Evolutionary conservation across 257 asterid species (phyloP), one percentile per base, ranked within the genome.

Genomic region (Verbascum thapsus): DNA sequence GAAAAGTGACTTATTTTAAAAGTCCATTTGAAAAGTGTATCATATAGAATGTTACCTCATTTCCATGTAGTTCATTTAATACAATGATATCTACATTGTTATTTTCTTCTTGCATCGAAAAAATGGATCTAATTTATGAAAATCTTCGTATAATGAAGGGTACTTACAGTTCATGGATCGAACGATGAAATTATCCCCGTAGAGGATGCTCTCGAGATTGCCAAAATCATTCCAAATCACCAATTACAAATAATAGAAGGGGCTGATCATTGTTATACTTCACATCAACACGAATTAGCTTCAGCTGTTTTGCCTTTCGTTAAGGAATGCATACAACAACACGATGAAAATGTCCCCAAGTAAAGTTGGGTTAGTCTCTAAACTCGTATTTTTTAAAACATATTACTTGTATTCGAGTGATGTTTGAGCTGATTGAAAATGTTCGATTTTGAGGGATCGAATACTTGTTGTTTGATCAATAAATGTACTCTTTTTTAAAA

Each of bases 121-220:
- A 26, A 26, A 26, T 26, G 32, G 32, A 26, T 26, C 32, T 17
- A 23, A 22, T 18, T 56, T 23, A 7, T 26, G 32, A 26, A 26
- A 26, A 26, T 26, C n/a, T n/a, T n/a, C n/a, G 32, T 26, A 26
- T 26, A 26, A 11, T 49, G 20, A 64, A 87, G 97, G 86, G 90
- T 90, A 40, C 67, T 85, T 72, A 85, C 88, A 3, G 85, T 85
- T 52, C 97, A 90, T 11, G 97, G 97, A 53, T 78, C 96, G 6
- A 85, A 60, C 11, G 97, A 90, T 48, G 92, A 83, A 63, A 41
- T 85, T 16, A 77, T 87, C 64, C 92, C 95, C 0, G 73, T 79
- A 4, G 96, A 76, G 53, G 96, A 87, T 76, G 96, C 87, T 0
- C 12, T 51, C 17, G 87, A 80, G 77, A 81, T 90, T n/a, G 81